Evolutionary conservation across 2,329 filamentous ascomycete genomes (phyloP).

Genomic region (Leptographium lundbergii): DNA sequence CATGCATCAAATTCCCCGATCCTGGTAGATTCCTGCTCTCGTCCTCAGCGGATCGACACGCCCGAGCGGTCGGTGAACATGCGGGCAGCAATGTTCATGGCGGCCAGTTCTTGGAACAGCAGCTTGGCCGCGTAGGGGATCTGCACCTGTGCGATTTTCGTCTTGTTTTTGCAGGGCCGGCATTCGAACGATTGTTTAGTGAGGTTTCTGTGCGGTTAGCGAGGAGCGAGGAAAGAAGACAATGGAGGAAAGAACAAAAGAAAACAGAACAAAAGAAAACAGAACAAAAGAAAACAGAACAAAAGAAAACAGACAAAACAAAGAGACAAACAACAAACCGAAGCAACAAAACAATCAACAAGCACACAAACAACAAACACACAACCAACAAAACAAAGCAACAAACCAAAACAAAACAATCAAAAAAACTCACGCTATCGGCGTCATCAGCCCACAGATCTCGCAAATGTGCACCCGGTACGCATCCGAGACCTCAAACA

Average conservation of each 20-base stretch:
- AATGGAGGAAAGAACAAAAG: neutral
- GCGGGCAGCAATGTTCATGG: slow-evolving; percentile 96
- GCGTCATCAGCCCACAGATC: slow-evolving; percentile 97
- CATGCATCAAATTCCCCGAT: neutral
- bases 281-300: neutral
- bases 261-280: neutral
- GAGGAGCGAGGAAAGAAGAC: neutral
- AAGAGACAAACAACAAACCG: neutral
- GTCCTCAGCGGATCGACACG: slow-evolving; percentile 50
- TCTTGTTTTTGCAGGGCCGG: slow-evolving; percentile 97
- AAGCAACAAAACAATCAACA: too few species aligned
- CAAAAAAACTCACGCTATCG: slow-evolving; percentile 71
- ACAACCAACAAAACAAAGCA: neutral
- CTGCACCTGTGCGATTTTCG: slow-evolving; percentile 92
- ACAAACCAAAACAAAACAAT: neutral
- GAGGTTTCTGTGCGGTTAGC: slow-evolving; percentile 55
- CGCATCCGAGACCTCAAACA: slow-evolving; percentile 95
- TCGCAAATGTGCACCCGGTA: slow-evolving; percentile 98
- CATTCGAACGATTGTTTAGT: slow-evolving; percentile 96
- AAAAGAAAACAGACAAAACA: neutral
- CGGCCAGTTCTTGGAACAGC: slow-evolving; percentile 92
- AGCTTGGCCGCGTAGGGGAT: slow-evolving; percentile 97
- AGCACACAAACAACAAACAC: neutral
- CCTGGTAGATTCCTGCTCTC: neutral
- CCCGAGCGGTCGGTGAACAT: slow-evolving; percentile 88